Percentiles rank a stretch among this genome's conserved stretches.
phyloP scores from a whole-genome alignment of 2,329 filamentous ascomycete species.

The Cylindrodendrum hubeiense region DNA sequence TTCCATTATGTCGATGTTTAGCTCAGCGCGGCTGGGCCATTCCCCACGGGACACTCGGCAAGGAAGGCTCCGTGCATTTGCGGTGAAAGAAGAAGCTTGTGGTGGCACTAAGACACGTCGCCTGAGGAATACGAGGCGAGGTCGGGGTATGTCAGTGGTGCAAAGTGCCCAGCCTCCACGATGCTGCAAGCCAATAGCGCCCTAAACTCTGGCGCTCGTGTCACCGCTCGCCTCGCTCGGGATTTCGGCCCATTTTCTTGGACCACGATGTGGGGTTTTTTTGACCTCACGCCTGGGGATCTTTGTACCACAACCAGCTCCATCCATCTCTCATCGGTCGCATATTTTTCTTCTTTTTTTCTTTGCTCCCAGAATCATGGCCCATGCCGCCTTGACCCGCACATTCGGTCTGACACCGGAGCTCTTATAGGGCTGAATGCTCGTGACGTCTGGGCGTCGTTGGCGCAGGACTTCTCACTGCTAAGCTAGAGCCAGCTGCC shows the following conservation, averaged over 20 bases:
- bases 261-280: no score
- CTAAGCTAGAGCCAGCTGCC: not conserved
- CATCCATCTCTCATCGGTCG: no score
- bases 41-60: not conserved
- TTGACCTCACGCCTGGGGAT: no score
- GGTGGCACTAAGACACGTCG: not conserved
- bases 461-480: not conserved
- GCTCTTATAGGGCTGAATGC: not conserved
- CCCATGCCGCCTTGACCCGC: not conserved
- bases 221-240: no score
- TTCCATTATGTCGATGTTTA: no score
- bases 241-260: no score
- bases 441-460: not conserved
- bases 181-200: no score
- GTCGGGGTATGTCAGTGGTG: not conserved
- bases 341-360: no score
- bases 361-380: no score
- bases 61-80: not conserved
- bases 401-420: not conserved
- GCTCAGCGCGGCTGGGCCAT: no score
- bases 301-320: no score
- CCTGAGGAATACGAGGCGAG: not conserved
- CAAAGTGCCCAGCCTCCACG: not conserved
- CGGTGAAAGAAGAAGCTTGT: not conserved
- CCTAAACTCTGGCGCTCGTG: no score